Percentiles rank a stretch among this genome's conserved stretches.
These are phyloP conservation scores for Arabidopsis thaliana DNA, from an alignment of 345 rosid species.

Conservation along the genomic window TAIR10.1 NC_003075.7:11195001-11195500, in stretches of 20 bases:
- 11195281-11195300: constrained; percentile 68
- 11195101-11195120: no score
- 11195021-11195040: neutral
- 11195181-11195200: neutral
- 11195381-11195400: constrained; percentile 73
- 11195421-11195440: constrained; percentile 70
- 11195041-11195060: no score
- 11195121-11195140: no score
- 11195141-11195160: no score
- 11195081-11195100: no score
- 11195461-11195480: constrained; percentile 33
- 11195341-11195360: constrained; percentile 80
- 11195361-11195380: constrained; percentile 62
- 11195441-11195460: constrained; percentile 29
- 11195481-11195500: constrained; percentile 63
- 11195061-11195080: no score
- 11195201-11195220: neutral
- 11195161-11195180: neutral
- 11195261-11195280: constrained; percentile 46
- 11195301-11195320: constrained; percentile 50
- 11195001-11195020: neutral
- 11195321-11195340: constrained; percentile 53
- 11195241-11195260: constrained; percentile 57
- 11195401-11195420: constrained; percentile 83
- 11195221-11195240: neutral